Percentiles rank a stretch among this genome's conserved stretches.
Conservation (phyloP, 768 basidiomycete genomes). For the Kwoniella sp. region DNA sequence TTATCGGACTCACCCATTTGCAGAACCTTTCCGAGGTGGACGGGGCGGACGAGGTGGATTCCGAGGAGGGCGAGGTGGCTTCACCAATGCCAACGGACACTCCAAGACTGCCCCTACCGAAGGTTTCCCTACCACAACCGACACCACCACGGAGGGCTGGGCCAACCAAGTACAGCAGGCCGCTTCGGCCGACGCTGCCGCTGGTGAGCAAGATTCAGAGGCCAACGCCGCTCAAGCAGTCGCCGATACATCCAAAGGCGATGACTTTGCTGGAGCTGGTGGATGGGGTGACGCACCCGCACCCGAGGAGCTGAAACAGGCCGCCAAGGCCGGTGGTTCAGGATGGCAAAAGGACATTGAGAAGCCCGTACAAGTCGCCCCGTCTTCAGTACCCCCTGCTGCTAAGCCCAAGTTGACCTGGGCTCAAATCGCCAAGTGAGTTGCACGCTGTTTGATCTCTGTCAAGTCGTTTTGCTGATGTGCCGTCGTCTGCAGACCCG, state of each 20-base stretch:
- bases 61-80: slow-evolving; percentile 55
- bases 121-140: slow-evolving; percentile 45
- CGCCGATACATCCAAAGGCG: slow-evolving; percentile 39
- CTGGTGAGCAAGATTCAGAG: slow-evolving; percentile 10
- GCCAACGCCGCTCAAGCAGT: slow-evolving; percentile 21
- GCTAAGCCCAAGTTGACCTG: slow-evolving; percentile 56
- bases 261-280: slow-evolving; percentile 51
- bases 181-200: slow-evolving; percentile 33
- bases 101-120: slow-evolving; percentile 12
- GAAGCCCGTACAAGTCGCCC: slow-evolving; percentile 39
- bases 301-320: slow-evolving; percentile 48
- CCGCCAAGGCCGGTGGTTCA: slow-evolving; percentile 47
- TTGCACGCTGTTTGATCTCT: neutral
- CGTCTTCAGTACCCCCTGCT: slow-evolving; percentile 34
- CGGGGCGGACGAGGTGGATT: slow-evolving; percentile 54
- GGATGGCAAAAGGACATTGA: slow-evolving; percentile 41
- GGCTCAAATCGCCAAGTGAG: slow-evolving; percentile 58
- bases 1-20: neutral
- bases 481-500: slow-evolving; percentile 32
- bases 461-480: neutral
- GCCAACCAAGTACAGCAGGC: slow-evolving; percentile 46
- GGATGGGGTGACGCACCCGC: slow-evolving; percentile 55
- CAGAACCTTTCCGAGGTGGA: slow-evolving; percentile 46
- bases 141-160: slow-evolving; percentile 50
- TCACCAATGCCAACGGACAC: slow-evolving; percentile 35